Conservation (phyloP, 768 basidiomycete species). For the Macrolepiota fuliginosa region DNA sequence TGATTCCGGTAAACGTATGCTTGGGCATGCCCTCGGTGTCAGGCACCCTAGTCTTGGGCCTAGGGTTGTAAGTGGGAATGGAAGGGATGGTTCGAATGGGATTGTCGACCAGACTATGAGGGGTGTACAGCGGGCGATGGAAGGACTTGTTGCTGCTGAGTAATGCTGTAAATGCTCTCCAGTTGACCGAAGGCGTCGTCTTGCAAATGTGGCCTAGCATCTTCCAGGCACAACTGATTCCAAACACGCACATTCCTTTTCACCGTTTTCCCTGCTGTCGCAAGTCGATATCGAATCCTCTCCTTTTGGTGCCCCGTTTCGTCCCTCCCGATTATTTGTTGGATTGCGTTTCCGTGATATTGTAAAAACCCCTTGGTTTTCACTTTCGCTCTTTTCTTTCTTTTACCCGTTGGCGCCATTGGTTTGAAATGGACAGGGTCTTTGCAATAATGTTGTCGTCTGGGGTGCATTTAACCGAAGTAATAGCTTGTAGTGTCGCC, state of each 20-base stretch:
- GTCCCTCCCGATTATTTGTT: not conserved
- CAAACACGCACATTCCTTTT: constrained; percentile 9
- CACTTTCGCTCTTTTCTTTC: not conserved
- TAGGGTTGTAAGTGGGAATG: constrained; percentile 46
- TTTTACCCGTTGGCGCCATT: constrained; percentile 1
- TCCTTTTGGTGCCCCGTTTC: constrained; percentile 12
- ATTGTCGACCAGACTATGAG: constrained; percentile 57
- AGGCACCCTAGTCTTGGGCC: constrained; percentile 74
- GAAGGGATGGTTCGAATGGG: constrained; percentile 33
- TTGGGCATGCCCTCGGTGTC: constrained; percentile 81
- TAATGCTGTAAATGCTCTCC: constrained; percentile 29
- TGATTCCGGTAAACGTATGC: constrained; percentile 87
- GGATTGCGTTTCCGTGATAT: not conserved
- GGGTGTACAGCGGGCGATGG: constrained; percentile 76
- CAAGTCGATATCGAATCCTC: constrained; percentile 14
- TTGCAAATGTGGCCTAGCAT: not conserved
- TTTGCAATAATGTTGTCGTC: not conserved
- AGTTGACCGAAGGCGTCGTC: not conserved
- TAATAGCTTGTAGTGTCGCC: constrained; percentile 8
- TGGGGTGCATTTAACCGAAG: constrained; percentile 6
- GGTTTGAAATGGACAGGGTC: not conserved
- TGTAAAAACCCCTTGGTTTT: not conserved
- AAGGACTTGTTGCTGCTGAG: constrained; percentile 71
- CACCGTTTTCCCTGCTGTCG: constrained; percentile 9
- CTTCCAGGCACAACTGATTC: not conserved